A percentile compares a stretch with the other conserved stretches of the same genome.
phyloP scores from a whole-genome alignment of 164 flowering plant species.

The Vitis vinifera region DNA sequence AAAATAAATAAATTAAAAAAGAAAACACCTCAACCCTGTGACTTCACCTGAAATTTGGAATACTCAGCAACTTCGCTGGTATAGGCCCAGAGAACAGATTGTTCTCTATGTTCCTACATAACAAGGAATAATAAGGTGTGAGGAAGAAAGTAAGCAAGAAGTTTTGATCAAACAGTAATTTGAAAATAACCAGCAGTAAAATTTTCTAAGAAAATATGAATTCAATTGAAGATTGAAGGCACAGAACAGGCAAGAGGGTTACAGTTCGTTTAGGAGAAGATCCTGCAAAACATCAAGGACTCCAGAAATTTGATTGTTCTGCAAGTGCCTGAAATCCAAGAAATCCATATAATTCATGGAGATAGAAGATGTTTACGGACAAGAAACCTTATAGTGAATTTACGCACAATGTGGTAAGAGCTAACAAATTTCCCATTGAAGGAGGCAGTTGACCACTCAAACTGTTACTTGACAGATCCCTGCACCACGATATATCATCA shows the following conservation, averaged over 20 bases:
- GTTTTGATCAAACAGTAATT: neutral
- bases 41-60: slow-evolving; percentile 59
- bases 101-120: slow-evolving; percentile 52
- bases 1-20: no score
- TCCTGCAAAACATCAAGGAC: slow-evolving; percentile 52
- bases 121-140: neutral
- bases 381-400: neutral
- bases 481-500: slow-evolving; percentile 18
- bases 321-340: slow-evolving; percentile 46
- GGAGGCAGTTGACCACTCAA: slow-evolving; percentile 58
- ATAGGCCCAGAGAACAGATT: slow-evolving; percentile 69
- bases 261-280: slow-evolving; percentile 52
- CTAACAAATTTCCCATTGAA: slow-evolving; percentile 44
- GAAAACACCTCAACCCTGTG: neutral
- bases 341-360: neutral
- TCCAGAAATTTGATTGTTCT: slow-evolving; percentile 55
- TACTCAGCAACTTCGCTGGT: slow-evolving; percentile 43
- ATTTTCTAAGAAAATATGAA: no score
- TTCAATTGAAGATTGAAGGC: neutral
- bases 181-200: neutral
- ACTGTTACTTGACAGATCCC: slow-evolving; percentile 57
- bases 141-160: neutral
- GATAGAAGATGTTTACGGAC: neutral
- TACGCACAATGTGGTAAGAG: slow-evolving; percentile 45
- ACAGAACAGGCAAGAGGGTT: slow-evolving; percentile 8